Conservation (phyloP, 345 rosid genomes). For the Euphorbia tirucalli region DNA sequence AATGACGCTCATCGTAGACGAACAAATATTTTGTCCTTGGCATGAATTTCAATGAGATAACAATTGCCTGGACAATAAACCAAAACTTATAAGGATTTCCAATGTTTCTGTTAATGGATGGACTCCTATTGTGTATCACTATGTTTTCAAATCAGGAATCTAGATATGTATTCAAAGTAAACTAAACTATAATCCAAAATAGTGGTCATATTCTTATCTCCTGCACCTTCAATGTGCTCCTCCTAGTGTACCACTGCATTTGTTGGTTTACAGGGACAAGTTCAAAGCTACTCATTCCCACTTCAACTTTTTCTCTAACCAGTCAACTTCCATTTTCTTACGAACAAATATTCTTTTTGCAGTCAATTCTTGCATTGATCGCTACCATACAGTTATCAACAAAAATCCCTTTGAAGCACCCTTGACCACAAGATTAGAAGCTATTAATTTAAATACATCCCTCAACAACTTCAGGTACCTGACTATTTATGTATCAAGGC, state of each 20-base stretch:
- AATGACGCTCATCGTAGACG: not conserved
- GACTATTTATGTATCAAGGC: too few relatives aligned
- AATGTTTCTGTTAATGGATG: not conserved
- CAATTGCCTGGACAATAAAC: not conserved
- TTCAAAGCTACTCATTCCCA: not conserved
- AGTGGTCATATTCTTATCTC: not conserved
- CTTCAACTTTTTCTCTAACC: not conserved
- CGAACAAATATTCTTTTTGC: not conserved
- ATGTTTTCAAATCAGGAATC: not conserved
- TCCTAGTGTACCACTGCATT: not conserved
- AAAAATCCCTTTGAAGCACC: too few relatives aligned
- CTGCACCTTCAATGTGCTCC: not conserved
- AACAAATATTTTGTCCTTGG: not conserved
- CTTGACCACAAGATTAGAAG: not conserved
- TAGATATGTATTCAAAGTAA: not conserved
- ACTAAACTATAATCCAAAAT: too few relatives aligned
- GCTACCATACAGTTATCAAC: not conserved
- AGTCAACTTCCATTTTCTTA: not conserved
- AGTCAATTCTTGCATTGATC: not conserved
- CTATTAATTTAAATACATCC: not conserved
- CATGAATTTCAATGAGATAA: not conserved
- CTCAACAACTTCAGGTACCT: too few relatives aligned
- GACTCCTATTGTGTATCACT: not conserved
- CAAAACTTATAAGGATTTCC: not conserved
- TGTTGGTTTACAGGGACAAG: not conserved